Conservation (phyloP, 2,329 filamentous ascomycete genomes). For the Alternaria sp. region DNA sequence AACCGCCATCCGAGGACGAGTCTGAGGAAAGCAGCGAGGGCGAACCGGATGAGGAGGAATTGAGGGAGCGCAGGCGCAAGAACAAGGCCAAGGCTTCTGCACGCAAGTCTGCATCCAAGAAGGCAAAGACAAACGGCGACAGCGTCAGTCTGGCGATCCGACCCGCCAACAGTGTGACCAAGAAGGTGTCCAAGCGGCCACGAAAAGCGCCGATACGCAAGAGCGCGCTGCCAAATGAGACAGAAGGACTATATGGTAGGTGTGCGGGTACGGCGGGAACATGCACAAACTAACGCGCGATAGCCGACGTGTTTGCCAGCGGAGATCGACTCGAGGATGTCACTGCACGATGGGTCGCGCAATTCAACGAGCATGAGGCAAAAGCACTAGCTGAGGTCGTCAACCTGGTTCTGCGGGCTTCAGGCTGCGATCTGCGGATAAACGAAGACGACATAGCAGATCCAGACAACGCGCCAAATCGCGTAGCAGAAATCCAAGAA, state of each 20-base stretch:
- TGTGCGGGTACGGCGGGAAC: slow-evolving; percentile 4
- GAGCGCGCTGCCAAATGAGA: slow-evolving; percentile 60
- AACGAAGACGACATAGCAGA: slow-evolving; percentile 86
- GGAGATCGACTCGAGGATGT: slow-evolving; percentile 64
- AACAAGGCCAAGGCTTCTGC: slow-evolving; percentile 40
- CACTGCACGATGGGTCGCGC: slow-evolving; percentile 65
- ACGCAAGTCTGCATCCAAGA: slow-evolving; percentile 58
- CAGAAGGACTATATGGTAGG: slow-evolving; percentile 65
- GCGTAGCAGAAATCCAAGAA: slow-evolving; percentile 83
- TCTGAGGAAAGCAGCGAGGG: slow-evolving; percentile 47
- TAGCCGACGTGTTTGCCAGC: slow-evolving; percentile 68
- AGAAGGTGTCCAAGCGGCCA: slow-evolving; percentile 52
- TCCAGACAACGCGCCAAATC: slow-evolving; percentile 82
- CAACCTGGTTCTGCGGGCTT: slow-evolving; percentile 70
- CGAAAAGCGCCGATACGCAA: slow-evolving; percentile 62
- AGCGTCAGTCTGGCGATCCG: slow-evolving; percentile 64
- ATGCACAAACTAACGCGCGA: slow-evolving; percentile 32
- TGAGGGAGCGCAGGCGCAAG: slow-evolving; percentile 48
- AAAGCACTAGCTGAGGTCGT: slow-evolving; percentile 65
- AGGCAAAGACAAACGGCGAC: slow-evolving; percentile 64
- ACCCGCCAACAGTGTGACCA: slow-evolving; percentile 53
- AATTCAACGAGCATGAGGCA: slow-evolving; percentile 65
- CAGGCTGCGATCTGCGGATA: slow-evolving; percentile 82
- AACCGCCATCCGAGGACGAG: slow-evolving; percentile 40
- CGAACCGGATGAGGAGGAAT: slow-evolving; percentile 53